Base-by-base conservation (phyloP, 441 rosid genomes). In the Pelargonium cotyledonis region DNA sequence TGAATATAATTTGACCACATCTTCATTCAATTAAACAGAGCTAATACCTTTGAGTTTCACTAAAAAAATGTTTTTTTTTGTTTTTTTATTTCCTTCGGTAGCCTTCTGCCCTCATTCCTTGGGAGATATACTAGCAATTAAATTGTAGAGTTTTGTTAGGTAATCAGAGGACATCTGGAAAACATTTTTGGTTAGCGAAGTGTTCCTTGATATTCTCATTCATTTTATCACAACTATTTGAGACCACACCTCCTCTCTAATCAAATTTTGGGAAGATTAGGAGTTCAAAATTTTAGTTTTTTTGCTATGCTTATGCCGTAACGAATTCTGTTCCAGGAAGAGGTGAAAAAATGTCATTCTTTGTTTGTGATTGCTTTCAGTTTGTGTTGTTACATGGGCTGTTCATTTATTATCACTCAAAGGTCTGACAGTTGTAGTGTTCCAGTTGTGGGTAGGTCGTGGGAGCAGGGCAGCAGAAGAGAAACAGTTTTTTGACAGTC, bases 401-500 rank as follows among this genome's bases (percentile, higher is more conserved):
- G 29, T 55, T 64, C 35, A 61, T 61, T 49, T 69, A 51, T 70
- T 73, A 31, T 43, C 74, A 55, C 18, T 66, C 63, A 38, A 68
- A 55, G 65, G 65, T 46, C 72, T 80, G 77, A 78, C 65, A 63
- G 15, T 58, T 75, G 29, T 75, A 26, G 65, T 70, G 71, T 46
- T 79, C 73, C 80, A 88, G 90, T 80, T 88, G 74, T 86, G 94
- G 94, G 94, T 85, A 75, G 89, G 90, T 68, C 89, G 76, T 63
- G 83, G 83, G 69, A 86, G 91, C 76, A 85, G 66, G 81, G 94
- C 94, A 73, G 91, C 90, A 4, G 88, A 82, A 72, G 91, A 88
- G 84, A 85, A 88, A 78, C 83, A 75, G 63, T 86, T 84, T 75
- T 88, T 88, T 77, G 94, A 88, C 77, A 79, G 84, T 77, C 89